Evolutionary conservation across 2,329 filamentous ascomycete species (phyloP), one percentile per base, ranked within the genome.

Genomic region (Fusarium circinatum): DNA sequence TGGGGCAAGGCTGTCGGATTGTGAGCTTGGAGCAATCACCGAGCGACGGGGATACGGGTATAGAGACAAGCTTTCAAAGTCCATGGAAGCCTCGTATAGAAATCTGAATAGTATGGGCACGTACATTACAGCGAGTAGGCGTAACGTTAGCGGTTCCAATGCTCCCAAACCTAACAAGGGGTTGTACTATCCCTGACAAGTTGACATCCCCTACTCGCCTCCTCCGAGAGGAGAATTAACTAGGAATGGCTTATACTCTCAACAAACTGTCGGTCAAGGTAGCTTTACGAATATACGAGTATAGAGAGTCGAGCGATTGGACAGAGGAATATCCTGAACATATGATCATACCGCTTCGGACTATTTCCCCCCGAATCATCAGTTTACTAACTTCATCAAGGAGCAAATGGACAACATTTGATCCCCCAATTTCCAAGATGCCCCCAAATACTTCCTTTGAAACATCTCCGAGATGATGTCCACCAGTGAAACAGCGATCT

Each of bases 401-500:
- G 20, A 45, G 28, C 8, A 36, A n/a, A 28, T 28, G 20, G 11
- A 30, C 41, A 38, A 26, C 45, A 38, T 24, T 32, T 1, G 14
- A 41, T 59, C 70, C 55, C 52, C 65, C 54, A 73, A 70, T 59
- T 34, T 36, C 18, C 11, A 28, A 42, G 20, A 30, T 45, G 6
- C 30, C 48, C 30, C 51, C 38, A 39, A 48, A 30, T 32, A 41
- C 42, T 38, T 49, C 30, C 38, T 42, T 48, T 59, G 55, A 65
- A 57, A 74, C 48, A 11, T 8, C 10, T 20, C 22, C 12, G 22
- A 55, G 56, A 57, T 58, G 49, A 59, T 47, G 54, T 38, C 61
- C 59, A 65, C 67, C 59, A 56, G 36, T 56, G 39, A 70, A 44
- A 62, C 22, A 20, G 17, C 17, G n/a, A 13, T 52, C 22, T n/a